Evolutionary conservation across 139 green algal species (phyloP), one percentile per base, ranked within the genome.

Genomic region (Chlamydomonas schloesseri): DNA sequence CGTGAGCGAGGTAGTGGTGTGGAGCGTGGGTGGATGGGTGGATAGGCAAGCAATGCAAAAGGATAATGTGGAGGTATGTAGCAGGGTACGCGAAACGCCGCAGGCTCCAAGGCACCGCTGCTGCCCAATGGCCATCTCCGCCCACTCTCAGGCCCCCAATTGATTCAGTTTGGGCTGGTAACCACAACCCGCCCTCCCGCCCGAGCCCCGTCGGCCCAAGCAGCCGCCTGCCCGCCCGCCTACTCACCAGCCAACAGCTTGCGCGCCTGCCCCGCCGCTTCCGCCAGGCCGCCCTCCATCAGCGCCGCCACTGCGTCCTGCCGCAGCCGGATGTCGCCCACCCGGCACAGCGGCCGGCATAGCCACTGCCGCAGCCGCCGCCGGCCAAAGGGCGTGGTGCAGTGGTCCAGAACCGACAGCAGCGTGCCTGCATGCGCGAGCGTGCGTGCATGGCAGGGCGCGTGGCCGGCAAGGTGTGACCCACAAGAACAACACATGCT

Each of bases 291-390:
- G 3, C 84, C 89, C 84, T 95, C 90, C 60, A n/a, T n/a, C 58
- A 98, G 89, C 78, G 93, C 76, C 29, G 57, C 67, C 68, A 84
- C 85, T 0, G 62, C 81, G 57, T 97, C 93, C 90, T 98, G 96
- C 8, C 98, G 87, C 23, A 64, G 87, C 8, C 17, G 46, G 75
- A 99, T 99, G 84, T 96, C 94, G 1, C 37, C 46, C 0, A 91
- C 73, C 21, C 87, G 73, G 42, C 74, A 88, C 71, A 99, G 93
- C 46, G 97, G 98, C 15, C 96, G 93, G 75, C 91, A 94, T 24
- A 99, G 93, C 98, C 98, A 99, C 50, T 90, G 69, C 34, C 96
- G 93, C 73, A 99, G 94, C 71, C 95, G 89, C 31, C 97, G 93
- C 21, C 94, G 89, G n/a, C 98, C 98, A 50, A 95, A 95, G 60